A percentile compares a stretch with the other conserved stretches of the same genome.
phyloP scores from a whole-genome alignment of 2,329 filamentous ascomycete species.

The Rhytidhysteron rufulum region DNA sequence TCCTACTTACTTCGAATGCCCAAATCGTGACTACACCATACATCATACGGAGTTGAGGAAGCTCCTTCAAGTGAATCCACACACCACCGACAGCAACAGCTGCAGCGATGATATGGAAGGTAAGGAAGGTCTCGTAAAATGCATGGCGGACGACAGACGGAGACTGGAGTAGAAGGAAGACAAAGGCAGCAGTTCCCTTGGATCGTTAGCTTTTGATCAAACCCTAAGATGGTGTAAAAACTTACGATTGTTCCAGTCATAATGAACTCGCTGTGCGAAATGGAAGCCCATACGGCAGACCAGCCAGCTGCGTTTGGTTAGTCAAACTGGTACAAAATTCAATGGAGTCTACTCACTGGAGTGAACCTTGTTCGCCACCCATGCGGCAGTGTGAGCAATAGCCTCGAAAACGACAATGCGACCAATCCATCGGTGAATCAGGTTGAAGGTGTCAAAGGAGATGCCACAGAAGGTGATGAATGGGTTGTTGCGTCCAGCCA shows the following conservation, averaged over 20 bases:
- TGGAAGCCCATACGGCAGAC: constrained; percentile 39
- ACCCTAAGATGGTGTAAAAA: constrained; percentile 11
- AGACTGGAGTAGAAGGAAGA: constrained; percentile 64
- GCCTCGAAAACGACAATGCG: constrained; percentile 70
- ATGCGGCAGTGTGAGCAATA: constrained; percentile 62
- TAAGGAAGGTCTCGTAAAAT: constrained; percentile 75
- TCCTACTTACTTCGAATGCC: constrained; percentile 50
- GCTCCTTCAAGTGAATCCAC: constrained; percentile 60
- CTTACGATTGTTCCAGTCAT: constrained; percentile 62
- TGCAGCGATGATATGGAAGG: constrained; percentile 65
- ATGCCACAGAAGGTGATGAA: constrained; percentile 68
- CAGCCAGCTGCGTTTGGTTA: constrained; percentile 45
- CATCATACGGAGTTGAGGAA: constrained; percentile 58
- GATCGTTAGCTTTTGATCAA: constrained; percentile 3
- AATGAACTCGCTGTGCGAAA: constrained; percentile 47
- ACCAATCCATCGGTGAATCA: constrained; percentile 77
- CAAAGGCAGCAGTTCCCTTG: constrained; percentile 57
- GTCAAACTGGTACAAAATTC: background rate
- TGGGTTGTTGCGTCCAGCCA: constrained; percentile 75
- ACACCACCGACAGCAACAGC: constrained; percentile 58
- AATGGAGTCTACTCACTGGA: constrained; percentile 21
- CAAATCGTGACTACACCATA: constrained; percentile 64
- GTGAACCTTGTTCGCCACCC: constrained; percentile 45
- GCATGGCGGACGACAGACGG: constrained; percentile 69
- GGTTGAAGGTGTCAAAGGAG: constrained; percentile 79